Base-by-base conservation (phyloP, 306 rosid species). In the cucumber (Cucumis sativus) region DNA sequence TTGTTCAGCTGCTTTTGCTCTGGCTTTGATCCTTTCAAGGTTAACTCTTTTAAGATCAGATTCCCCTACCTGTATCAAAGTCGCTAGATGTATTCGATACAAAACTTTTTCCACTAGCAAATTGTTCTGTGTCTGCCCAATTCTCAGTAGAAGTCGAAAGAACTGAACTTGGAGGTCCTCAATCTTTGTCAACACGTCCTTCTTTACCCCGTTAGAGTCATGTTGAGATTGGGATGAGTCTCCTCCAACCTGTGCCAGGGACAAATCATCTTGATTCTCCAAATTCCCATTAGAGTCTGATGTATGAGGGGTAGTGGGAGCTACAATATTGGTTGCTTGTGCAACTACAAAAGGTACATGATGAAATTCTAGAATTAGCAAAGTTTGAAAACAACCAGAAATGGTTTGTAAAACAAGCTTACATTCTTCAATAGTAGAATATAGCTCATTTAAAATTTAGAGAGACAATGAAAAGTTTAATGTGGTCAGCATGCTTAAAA, bases 51-150 rank as follows among this genome's bases (percentile, higher is more conserved):
- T 86, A 33, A 91, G 82, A 85, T 92, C 92, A 2, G 87, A 82
- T 73, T 91, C 97, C 85, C 85, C 92, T 28, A 90, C 86, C 74
- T 88, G 89, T 82, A 96, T 88, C 88, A 92, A 80, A 71, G 92
- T 91, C 69, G 99, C 99, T 18, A 92, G 88, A 80, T 91, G 96
- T 87, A 96, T 91, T 66, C 99, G 96, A 81, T 91, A 87, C 39
- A 92, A 90, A 84, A 96, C 99, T 85, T 91, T 92, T 16, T 91
- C 81, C 17, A 86, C 98, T 81, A 96, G 76, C 79, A 86, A 76
- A 84, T 87, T 88, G 79, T 91, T 88, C 81, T 83, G 92, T 58
- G 98, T 81, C 79, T 85, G 88, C 74, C 93, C 91, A 66, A 91
- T 89, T 69, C 86, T 88, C 64, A 59, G 86, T 76, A 96, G 89